Base-by-base conservation (phyloP, 2,329 filamentous ascomycete species). In the Neoascochyta sp. region DNA sequence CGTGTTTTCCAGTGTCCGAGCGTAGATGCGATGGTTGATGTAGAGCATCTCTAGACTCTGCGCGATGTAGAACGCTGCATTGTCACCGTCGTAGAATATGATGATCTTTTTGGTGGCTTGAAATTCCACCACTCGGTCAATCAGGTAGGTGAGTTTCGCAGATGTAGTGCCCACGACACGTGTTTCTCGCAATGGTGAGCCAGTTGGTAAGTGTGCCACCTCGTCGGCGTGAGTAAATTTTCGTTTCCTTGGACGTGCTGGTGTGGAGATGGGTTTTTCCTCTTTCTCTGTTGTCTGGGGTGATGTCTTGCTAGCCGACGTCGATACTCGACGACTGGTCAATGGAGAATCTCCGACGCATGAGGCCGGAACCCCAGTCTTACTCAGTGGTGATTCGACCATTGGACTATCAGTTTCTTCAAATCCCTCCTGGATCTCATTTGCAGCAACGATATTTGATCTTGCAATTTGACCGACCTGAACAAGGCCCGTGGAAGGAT, bases 11-110 rank as follows among this genome's bases (percentile, higher is more conserved):
- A 88, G 65, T 1, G 70, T 69, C 44, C 77, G 78, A 9, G 81
- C 78, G 46, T 87, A 88, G 27, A 81, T 80, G 12, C 79, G 71
- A 41, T 80, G 78, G 18, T 76, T 71, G 26, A 81, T 63, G 7
- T 76, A 71, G 1, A 82, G 62, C 17, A 90, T 72, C 45, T 95
- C 89, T 0, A 96, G 72, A 16, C 83, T 79, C 53, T 88, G 81
- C 0, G 86, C 84, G 21, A 95, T 75, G 64, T 93, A 95, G 60
- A 78, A 94, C 1, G 87, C 89, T 2, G 84, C 74, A 47, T 94
- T 90, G 38, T 92, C 83, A 17, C 84, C 83, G 39, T 94, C 87
- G 57, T 95, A 95, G 60, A 96, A 96, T 7, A 95, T 75, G 29
- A 95, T 78, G 3, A 93, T 92, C 61, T 95, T 94, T 51, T 95